A percentile compares a stretch with the other conserved stretches of the same genome.
These are phyloP conservation scores for Globisporangium apiculatum DNA, from an alignment of 352 stramenopile genomes.

Conservation along the genomic window DNA sequence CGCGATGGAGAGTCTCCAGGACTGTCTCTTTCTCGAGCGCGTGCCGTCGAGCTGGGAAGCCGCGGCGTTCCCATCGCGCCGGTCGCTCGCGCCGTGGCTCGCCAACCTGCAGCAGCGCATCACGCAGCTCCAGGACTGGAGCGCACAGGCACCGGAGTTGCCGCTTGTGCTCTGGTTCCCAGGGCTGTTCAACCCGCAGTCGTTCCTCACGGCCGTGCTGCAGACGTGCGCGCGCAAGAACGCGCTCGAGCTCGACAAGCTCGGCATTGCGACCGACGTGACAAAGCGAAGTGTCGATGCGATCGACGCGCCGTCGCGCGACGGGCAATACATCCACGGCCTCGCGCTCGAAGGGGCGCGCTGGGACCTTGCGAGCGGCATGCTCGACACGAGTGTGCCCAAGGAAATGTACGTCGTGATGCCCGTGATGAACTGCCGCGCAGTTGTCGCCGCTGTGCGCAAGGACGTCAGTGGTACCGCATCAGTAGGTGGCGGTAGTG, in stretches of 20 bases:
- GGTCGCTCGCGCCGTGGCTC: slow-evolving; percentile 78
- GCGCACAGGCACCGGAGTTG: slow-evolving; percentile 60
- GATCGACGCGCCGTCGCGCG: slow-evolving; percentile 75
- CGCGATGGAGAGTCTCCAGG: slow-evolving; percentile 78
- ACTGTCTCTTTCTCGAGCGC: slow-evolving; percentile 66
- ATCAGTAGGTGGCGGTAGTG: not conserved
- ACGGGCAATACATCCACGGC: slow-evolving; percentile 88
- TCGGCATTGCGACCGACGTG: slow-evolving; percentile 73
- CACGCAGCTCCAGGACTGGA: slow-evolving; percentile 84
- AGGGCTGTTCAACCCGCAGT: slow-evolving; percentile 79
- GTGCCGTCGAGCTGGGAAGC: slow-evolving; percentile 71
- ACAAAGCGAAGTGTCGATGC: slow-evolving; percentile 83
- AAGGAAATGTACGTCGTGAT: slow-evolving; percentile 91
- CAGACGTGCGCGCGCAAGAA: slow-evolving; percentile 74
- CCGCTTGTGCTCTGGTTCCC: slow-evolving; percentile 81
- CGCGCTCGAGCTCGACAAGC: slow-evolving; percentile 75
- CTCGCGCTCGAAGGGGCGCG: slow-evolving; percentile 87
- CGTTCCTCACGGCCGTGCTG: slow-evolving; percentile 79
- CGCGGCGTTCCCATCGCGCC: slow-evolving; percentile 70
- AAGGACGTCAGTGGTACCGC: slow-evolving; percentile 9
- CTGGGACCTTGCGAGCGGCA: slow-evolving; percentile 76
- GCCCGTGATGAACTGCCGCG: slow-evolving; percentile 89
- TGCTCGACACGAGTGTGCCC: slow-evolving; percentile 72
- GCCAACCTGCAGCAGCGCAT: slow-evolving; percentile 83
- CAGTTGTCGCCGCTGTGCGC: slow-evolving; percentile 29